Base-by-base conservation (phyloP, 1,284 basidiomycete genomes). In the Macrocystidia cucumis region DNA sequence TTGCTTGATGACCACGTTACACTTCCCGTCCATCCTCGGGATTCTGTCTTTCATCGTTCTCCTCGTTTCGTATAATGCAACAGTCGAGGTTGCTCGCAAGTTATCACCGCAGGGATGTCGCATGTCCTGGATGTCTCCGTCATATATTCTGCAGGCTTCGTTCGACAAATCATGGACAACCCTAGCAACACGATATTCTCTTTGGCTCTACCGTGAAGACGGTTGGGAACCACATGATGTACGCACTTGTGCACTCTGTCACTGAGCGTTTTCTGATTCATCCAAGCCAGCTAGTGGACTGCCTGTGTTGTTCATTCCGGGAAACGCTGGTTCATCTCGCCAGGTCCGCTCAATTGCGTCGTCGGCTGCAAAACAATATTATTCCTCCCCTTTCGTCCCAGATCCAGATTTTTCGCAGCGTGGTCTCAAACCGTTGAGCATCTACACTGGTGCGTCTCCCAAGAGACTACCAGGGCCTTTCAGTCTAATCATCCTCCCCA, bases 81-180 rank as follows among this genome's bases (percentile, higher is more conserved):
- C 51, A 24, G 50, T 52, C 11, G 61, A 71, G 44, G 54, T 67
- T 19, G 52, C 59, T 17, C 44, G 53, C 20, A 59, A 53, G 31
- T 55, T 83, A 32, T 85, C 82, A 2, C 83, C 84, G 3, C 84
- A 89, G 67, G 85, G 85, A 72, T 99, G 95, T 60, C 80, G 89
- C 36, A 98, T 98, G 95, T 91, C 91, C 41, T 92, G 81, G 69
- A 98, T 98, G 96, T 87, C 76, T 3, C 95, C 93, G 1, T 84
- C 84, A 4, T 98, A 98, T 57, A 60, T 88, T 25, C 69, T 82
- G 22, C 81, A 83, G 48, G 51, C 61, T 26, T 63, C 59, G 20
- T 80, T 86, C 51, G 64, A 88, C 51, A 45, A 59, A 38, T 63
- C 73, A 9, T 77, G 86, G 78, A 82, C 77, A 19, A 72, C 77